A percentile compares a stretch with the other conserved stretches of the same genome.
These are phyloP conservation scores for Rhododendron mucronatum DNA, from an alignment of 148 eudicot genomes.

Conservation along the genomic window DNA sequence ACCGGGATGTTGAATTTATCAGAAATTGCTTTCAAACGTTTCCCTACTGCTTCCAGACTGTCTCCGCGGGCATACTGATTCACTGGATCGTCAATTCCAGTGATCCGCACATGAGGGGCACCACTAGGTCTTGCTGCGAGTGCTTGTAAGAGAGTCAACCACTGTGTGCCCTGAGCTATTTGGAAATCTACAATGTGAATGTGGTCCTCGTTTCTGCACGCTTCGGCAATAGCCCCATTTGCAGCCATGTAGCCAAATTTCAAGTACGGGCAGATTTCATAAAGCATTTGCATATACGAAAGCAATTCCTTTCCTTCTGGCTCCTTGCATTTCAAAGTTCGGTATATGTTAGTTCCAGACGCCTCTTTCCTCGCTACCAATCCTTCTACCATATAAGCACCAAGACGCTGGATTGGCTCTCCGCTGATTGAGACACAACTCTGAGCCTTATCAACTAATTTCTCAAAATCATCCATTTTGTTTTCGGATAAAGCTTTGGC, in stretches of 20 bases:
- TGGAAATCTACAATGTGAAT: constrained; percentile 87
- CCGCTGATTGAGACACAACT: constrained; percentile 62
- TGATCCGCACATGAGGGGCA: constrained; percentile 72
- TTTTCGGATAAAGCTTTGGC: constrained; percentile 70
- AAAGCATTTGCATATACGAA: constrained; percentile 85
- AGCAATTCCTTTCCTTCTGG: constrained; percentile 75
- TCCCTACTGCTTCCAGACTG: constrained; percentile 52
- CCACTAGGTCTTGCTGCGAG: constrained; percentile 80
- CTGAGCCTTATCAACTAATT: constrained; percentile 43
- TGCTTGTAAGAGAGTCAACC: constrained; percentile 92
- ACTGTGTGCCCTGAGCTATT: constrained; percentile 84
- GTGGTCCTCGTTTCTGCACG: constrained; percentile 63
- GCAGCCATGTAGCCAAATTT: constrained; percentile 95
- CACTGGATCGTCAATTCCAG: constrained; percentile 83
- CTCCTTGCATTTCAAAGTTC: constrained; percentile 64
- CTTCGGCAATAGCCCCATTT: constrained; percentile 91
- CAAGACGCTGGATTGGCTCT: constrained; percentile 86
- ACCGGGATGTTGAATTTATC: constrained; percentile 59
- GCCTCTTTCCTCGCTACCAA: constrained; percentile 66
- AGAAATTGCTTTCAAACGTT: constrained; percentile 49
- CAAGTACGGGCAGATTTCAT: constrained; percentile 79
- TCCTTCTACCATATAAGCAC: constrained; percentile 89
- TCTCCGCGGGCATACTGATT: constrained; percentile 72
- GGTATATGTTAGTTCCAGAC: constrained; percentile 71
- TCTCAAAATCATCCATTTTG: constrained; percentile 54